Conservation (phyloP, 228 moss, liverwort and hornwort genomes). For the Sphagnum magellanicum region DNA sequence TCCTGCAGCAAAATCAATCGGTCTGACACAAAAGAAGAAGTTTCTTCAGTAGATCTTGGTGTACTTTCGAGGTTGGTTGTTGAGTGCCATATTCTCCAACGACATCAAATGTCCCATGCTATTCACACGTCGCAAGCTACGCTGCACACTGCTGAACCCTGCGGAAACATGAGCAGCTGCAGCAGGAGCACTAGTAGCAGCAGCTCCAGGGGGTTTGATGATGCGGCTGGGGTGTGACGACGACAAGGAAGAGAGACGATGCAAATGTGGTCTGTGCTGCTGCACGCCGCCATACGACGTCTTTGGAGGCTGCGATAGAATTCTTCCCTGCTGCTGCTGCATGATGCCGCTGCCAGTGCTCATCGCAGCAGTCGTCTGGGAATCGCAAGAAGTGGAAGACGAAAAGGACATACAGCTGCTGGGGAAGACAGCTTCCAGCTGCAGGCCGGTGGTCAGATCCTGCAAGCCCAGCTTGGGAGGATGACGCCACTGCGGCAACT, state of each 20-base stretch:
- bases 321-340: constrained; percentile 17
- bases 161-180: constrained; percentile 16
- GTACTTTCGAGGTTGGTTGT: constrained; percentile 58
- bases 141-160: constrained; percentile 16
- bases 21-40: not conserved
- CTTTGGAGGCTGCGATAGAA: constrained; percentile 8
- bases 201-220: constrained; percentile 23
- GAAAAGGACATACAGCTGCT: constrained; percentile 54
- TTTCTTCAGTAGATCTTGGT: constrained; percentile 52
- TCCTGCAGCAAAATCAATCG: too few relatives aligned
- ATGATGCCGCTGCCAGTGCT: constrained; percentile 41
- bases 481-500: constrained; percentile 80
- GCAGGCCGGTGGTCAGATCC: constrained; percentile 38
- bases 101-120: constrained; percentile 56
- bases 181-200: constrained; percentile 39
- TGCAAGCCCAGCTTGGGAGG: constrained; percentile 69
- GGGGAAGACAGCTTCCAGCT: too few relatives aligned
- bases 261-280: too few relatives aligned
- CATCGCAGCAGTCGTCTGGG: constrained; percentile 16
- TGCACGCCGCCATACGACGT: too few relatives aligned
- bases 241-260: constrained; percentile 10
- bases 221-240: constrained; percentile 34
- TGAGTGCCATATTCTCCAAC: constrained; percentile 31
- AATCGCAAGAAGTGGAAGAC: constrained; percentile 49
- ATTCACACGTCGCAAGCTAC: constrained; percentile 38